phyloP scores from a whole-genome alignment of 306 rosid genomes.

The Cucumis hystrix region DNA sequence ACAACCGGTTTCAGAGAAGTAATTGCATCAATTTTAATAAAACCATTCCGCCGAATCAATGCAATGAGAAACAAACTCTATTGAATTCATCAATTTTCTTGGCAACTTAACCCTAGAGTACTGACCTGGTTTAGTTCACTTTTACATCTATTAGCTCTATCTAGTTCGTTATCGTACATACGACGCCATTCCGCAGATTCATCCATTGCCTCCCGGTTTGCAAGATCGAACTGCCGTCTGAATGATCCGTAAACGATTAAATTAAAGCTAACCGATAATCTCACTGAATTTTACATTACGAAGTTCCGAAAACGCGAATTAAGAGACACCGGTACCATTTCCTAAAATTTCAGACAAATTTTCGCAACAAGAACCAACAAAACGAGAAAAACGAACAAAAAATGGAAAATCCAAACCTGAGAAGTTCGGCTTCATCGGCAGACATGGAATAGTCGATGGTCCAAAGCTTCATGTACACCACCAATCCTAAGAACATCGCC shows the following conservation, averaged over 20 bases:
- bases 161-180: conserved; percentile 47
- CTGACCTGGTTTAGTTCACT: conserved; percentile 51
- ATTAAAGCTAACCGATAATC: neutral
- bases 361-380: neutral
- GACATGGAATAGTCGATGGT: conserved; percentile 43
- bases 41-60: neutral
- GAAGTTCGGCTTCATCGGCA: conserved; percentile 38
- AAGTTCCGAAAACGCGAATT: neutral
- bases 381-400: neutral
- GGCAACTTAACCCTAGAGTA: neutral
- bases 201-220: conserved; percentile 73
- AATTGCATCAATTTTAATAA: neutral
- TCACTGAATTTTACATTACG: neutral
- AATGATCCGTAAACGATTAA: neutral
- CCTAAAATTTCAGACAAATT: neutral
- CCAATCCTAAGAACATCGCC: conserved; percentile 52
- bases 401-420: conserved; percentile 31
- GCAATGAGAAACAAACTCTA: neutral
- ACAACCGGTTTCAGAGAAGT: neutral
- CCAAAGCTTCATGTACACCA: conserved; percentile 63
- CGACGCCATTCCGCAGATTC: conserved; percentile 97
- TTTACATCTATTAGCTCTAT: conserved; percentile 32
- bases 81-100: neutral
- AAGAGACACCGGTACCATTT: neutral
- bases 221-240: conserved; percentile 68